Evolutionary conservation across 139 green algal species (phyloP).

Genomic region (Marvania coccoides): DNA sequence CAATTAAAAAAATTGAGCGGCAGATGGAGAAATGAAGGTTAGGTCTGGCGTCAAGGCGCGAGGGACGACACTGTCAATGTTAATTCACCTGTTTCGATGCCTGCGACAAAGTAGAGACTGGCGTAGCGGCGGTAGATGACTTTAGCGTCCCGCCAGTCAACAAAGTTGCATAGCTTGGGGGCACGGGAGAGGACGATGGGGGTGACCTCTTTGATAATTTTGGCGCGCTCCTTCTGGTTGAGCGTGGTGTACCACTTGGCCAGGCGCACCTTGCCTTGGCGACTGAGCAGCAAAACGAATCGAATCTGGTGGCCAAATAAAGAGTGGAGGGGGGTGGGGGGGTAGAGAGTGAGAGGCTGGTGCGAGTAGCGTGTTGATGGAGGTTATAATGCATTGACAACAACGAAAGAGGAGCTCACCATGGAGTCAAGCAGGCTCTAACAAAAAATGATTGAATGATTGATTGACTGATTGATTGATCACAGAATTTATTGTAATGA

Average conservation of each 20-base stretch:
- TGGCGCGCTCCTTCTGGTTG: conserved; percentile 85
- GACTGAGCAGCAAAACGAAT: conserved; percentile 88
- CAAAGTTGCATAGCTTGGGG: conserved; percentile 95
- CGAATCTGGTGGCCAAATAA: conserved; percentile 64
- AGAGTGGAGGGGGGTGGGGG: too few species aligned
- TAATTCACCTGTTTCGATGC: conserved; percentile 50
- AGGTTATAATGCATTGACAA: too few species aligned
- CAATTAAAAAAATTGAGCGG: background rate
- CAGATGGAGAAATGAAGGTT: background rate
- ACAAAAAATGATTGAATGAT: too few species aligned
- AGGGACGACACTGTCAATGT: background rate
- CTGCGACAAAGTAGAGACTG: conserved; percentile 91
- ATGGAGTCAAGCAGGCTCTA: too few species aligned
- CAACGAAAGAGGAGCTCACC: too few species aligned
- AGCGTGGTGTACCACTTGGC: conserved; percentile 96
- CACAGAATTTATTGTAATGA: too few species aligned
- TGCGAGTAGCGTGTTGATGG: too few species aligned
- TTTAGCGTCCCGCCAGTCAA: conserved; percentile 73
- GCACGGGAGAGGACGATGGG: conserved; percentile 66
- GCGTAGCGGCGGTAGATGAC: conserved; percentile 92
- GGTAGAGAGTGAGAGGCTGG: too few species aligned
- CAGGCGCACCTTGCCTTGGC: conserved; percentile 95
- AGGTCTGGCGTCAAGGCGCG: background rate
- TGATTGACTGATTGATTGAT: too few species aligned
- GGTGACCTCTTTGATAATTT: conserved; percentile 74